phyloP scores from a whole-genome alignment of 169 alveolate genomes.

The Condylostoma magnum region DNA sequence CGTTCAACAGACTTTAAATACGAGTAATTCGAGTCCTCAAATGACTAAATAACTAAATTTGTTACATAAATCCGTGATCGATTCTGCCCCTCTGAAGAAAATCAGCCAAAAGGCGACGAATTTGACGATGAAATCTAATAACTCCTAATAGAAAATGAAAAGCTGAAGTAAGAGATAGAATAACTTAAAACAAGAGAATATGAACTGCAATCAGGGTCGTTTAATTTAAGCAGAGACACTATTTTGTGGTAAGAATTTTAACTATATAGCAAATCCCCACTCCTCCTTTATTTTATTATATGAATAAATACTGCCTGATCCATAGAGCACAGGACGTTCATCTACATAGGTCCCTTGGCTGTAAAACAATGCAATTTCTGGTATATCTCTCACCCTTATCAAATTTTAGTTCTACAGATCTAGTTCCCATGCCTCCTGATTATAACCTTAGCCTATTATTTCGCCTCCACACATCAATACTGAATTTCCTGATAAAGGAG shows the following conservation, averaged over 20 bases:
- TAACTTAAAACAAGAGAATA: too few species aligned
- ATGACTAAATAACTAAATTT: too few species aligned
- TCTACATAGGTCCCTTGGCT: not conserved
- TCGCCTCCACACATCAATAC: constrained; percentile 8
- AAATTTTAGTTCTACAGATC: not conserved
- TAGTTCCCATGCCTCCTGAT: not conserved
- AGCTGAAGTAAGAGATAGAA: too few species aligned
- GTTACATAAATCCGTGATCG: too few species aligned
- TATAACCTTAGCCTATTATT: not conserved
- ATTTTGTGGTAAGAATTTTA: not conserved
- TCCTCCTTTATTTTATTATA: not conserved
- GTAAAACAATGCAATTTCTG: not conserved
- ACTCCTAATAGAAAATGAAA: too few species aligned
- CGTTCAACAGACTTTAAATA: too few species aligned
- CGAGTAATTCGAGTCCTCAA: too few species aligned
- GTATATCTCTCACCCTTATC: not conserved
- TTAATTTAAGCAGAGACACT: not conserved
- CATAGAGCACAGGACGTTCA: not conserved
- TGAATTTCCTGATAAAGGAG: not conserved
- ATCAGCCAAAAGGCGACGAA: too few species aligned
- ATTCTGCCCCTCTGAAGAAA: too few species aligned
- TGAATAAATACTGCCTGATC: not conserved
- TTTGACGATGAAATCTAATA: too few species aligned
- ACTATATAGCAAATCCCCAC: not conserved
- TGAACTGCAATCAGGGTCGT: too few species aligned